Conservation (phyloP, 345 rosid species). For the thale cress (Arabidopsis thaliana) region TAIR10.1 NC_003076.8:19738001-19738500, state of each 20-base stretch:
- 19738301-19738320: slow-evolving; percentile 42
- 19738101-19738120: slow-evolving; percentile 63
- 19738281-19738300: slow-evolving; percentile 87
- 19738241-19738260: slow-evolving; percentile 89
- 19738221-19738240: slow-evolving; percentile 80
- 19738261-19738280: slow-evolving; percentile 86
- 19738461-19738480: background rate
- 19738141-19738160: slow-evolving; percentile 55
- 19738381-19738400: slow-evolving; percentile 25
- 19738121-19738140: slow-evolving; percentile 61
- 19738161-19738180: slow-evolving; percentile 68
- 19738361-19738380: background rate
- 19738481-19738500: background rate
- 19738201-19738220: slow-evolving; percentile 86
- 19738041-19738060: slow-evolving; percentile 72
- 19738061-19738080: slow-evolving; percentile 66
- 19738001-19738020: slow-evolving; percentile 66
- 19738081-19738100: slow-evolving; percentile 73
- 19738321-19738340: slow-evolving; percentile 10
- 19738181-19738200: slow-evolving; percentile 79
- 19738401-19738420: slow-evolving; percentile 25
- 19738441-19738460: background rate
- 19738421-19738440: slow-evolving; percentile 7
- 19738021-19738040: slow-evolving; percentile 65
- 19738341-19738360: slow-evolving; percentile 14